Evolutionary conservation across 441 rosid genomes (phyloP).

Genomic region (Gossypium laxum): DNA sequence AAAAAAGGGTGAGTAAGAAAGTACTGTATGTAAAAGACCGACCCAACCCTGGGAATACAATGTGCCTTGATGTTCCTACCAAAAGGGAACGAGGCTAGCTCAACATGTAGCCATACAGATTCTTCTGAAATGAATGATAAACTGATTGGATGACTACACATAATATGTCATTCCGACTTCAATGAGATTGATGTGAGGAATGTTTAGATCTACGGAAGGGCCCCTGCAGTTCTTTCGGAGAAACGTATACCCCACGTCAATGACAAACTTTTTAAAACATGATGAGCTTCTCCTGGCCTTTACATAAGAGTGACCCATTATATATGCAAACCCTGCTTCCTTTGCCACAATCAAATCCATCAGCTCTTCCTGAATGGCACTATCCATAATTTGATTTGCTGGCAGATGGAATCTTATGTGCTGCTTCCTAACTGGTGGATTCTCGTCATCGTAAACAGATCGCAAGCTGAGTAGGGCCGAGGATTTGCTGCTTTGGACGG

Average conservation of each 20-base stretch:
- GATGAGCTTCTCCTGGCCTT: conserved; percentile 64
- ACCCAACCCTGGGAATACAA: background rate
- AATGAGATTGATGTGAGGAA: conserved; percentile 82
- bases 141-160: conserved; percentile 31
- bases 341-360: conserved; percentile 66
- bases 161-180: conserved; percentile 94
- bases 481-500: conserved; percentile 63
- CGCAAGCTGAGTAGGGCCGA: conserved; percentile 50
- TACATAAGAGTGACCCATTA: conserved; percentile 79
- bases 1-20: background rate
- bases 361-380: conserved; percentile 67
- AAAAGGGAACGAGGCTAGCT: background rate
- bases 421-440: conserved; percentile 41
- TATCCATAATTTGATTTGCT: conserved; percentile 45
- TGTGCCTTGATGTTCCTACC: background rate
- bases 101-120: background rate
- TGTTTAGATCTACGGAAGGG: conserved; percentile 79
- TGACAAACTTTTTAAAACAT: conserved; percentile 54
- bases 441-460: conserved; percentile 58
- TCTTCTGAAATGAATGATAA: background rate
- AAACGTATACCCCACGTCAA: conserved; percentile 73
- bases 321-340: conserved; percentile 79
- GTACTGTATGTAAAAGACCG: background rate
- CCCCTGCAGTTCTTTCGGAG: conserved; percentile 87
- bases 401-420: conserved; percentile 59